A percentile compares a stretch with the other conserved stretches of the same genome.
Evolutionary conservation across 345 rosid species (phyloP).

Genomic region (Populus deltoides): DNA sequence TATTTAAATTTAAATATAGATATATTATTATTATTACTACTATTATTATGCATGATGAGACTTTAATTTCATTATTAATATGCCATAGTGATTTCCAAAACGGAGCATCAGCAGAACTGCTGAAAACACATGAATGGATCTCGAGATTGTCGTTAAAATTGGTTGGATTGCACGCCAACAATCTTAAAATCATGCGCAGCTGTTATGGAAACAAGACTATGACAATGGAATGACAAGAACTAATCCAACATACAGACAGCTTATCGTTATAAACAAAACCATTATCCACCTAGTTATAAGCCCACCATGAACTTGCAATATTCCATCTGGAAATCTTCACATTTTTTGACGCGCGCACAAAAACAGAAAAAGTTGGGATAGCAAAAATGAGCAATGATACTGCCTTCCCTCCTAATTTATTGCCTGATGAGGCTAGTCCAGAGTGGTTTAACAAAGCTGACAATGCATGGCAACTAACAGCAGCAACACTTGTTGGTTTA

Average conservation of each 20-base stretch:
- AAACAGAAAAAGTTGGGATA: neutral
- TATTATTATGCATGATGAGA: too few relatives aligned
- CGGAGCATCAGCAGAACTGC: neutral
- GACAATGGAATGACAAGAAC: neutral
- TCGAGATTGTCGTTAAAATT: neutral
- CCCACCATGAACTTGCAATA: neutral
- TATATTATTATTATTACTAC: too few relatives aligned
- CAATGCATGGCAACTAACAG: conserved; percentile 22
- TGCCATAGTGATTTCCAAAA: neutral
- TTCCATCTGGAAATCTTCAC: neutral
- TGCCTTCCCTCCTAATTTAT: neutral
- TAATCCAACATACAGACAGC: conserved; percentile 5
- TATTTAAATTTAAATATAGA: too few relatives aligned
- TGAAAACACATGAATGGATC: neutral
- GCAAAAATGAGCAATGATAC: neutral
- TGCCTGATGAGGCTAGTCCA: neutral
- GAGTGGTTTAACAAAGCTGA: conserved; percentile 24
- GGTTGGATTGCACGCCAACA: conserved; percentile 6
- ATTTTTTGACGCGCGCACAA: neutral
- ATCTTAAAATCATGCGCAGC: neutral
- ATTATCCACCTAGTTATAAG: neutral
- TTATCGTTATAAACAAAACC: conserved; percentile 10
- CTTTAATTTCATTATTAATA: too few relatives aligned
- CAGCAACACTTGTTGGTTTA: conserved; percentile 22
- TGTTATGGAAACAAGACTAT: neutral